Base-by-base conservation (phyloP, 768 basidiomycete genomes). In the Pulveroboletus sp. region DNA sequence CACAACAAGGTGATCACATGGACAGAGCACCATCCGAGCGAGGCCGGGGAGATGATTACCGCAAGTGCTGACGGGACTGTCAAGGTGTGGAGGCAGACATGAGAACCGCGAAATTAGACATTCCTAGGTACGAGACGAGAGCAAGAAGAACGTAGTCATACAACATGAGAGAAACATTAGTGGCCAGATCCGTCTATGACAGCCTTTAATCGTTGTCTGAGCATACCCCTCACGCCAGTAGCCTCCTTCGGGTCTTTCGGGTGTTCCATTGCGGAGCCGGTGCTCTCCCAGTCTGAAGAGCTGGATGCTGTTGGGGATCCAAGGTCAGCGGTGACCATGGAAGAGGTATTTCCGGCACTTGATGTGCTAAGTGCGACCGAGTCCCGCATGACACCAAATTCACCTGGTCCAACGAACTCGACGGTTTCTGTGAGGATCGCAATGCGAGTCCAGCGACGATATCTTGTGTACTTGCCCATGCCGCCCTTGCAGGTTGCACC, bases 391-490 rank as follows among this genome's bases (percentile, higher is more conserved):
- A 67, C 50, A 3, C 66, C 66, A 44, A 66, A 62, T 0, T 69
- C 66, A 39, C 66, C 66, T 4, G 68, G 66, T 26, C 66, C 66
- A 14, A 82, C 80, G 26, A 72, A 65, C 54, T 89, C 83, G 15
- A 90, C 73, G 0, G 75, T 79, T 70, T 94, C 93, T 4, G 72
- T 78, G 39, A 93, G 80, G 17, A 86, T 68, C 3, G 92, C 93
- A 31, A 93, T 75, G 43, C 93, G 83, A 0, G 87, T 86, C 93
- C 93, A 95, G 43, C 90, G 76, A 46, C 93, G 71, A 61, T 83
- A 84, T 12, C 93, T 80, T 0, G 93, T 95, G 66, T 89, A 94
- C 84, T 93, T 93, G 66, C 93, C 88, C 71, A 94, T 79, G 6
- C 91, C 90, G 42, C 90, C 89, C 57, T 84, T 86, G 48, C 73